phyloP scores from a whole-genome alignment of 2,329 filamentous ascomycete species.

The Aspergillus sp. region DNA sequence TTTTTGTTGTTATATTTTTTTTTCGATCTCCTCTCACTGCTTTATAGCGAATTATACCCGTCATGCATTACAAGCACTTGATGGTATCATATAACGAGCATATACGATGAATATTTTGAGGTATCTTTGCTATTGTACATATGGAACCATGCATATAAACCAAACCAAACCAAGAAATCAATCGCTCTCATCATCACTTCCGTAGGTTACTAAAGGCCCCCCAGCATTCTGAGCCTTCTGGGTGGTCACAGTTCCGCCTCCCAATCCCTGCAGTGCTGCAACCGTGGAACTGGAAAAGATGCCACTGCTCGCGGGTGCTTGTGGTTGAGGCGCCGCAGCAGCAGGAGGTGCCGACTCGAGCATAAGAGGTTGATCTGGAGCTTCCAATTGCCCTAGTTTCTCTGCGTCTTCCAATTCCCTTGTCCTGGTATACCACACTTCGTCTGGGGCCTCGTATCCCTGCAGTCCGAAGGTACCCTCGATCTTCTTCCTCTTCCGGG shows the following conservation, averaged over 20 bases:
- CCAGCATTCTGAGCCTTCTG: constrained; percentile 42
- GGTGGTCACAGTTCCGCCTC: constrained; percentile 36
- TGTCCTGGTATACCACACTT: constrained; percentile 84
- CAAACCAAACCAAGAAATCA: constrained; percentile 17
- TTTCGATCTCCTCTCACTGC: constrained; percentile 6
- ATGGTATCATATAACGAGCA: constrained; percentile 4
- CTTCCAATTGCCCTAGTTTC: constrained; percentile 53
- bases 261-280: constrained; percentile 64
- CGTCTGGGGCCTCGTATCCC: constrained; percentile 90
- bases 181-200: constrained; percentile 78
- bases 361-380: constrained; percentile 40
- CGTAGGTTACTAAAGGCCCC: constrained; percentile 81
- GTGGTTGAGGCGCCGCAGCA: constrained; percentile 27
- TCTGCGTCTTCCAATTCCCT: constrained; percentile 63
- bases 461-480: constrained; percentile 84
- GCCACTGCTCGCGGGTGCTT: constrained; percentile 47
- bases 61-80: constrained; percentile 6
- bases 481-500: constrained; percentile 80
- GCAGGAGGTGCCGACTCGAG: constrained; percentile 42
- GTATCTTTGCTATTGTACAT: constrained; percentile 33
- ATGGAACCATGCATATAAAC: constrained; percentile 11
- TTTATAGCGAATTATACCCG: constrained; percentile 18
- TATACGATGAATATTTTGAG: constrained; percentile 10
- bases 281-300: constrained; percentile 82
- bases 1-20: constrained; percentile 1